Percentiles rank a stretch among this genome's conserved stretches.
Evolutionary conservation across 208 protist genomes (phyloP).

Genomic region (Trypanosoma lewisi): DNA sequence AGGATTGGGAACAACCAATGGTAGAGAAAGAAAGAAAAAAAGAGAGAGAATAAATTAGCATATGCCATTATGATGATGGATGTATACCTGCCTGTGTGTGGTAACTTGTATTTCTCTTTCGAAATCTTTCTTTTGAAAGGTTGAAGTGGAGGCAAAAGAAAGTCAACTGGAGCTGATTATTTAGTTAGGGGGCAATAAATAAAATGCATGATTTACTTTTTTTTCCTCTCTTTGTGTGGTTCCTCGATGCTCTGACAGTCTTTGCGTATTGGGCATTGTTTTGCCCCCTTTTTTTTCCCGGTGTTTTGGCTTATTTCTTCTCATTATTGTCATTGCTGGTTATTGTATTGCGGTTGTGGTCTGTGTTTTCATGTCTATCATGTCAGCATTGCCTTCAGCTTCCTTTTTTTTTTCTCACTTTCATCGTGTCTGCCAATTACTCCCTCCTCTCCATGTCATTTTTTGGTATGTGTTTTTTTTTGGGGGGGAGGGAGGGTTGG

Average conservation of each 20-base stretch:
- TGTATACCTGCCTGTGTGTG: too few relatives aligned
- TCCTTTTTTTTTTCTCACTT: too few relatives aligned
- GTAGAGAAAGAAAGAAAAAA: slow-evolving; percentile 16
- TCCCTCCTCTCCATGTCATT: neutral
- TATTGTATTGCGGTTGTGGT: neutral
- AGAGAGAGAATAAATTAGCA: neutral
- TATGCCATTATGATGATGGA: neutral
- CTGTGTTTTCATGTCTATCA: too few relatives aligned
- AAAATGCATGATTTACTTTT: slow-evolving; percentile 11
- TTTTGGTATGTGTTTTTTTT: neutral
- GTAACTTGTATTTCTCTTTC: slow-evolving; percentile 3
- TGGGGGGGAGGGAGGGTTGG: too few relatives aligned
- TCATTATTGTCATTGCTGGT: slow-evolving; percentile 3
- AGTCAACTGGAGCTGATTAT: too few relatives aligned
- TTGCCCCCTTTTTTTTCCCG: slow-evolving; percentile 21
- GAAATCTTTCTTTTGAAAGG: neutral
- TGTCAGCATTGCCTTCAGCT: too few relatives aligned
- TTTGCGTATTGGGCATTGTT: neutral
- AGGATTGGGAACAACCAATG: neutral
- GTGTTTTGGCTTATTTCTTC: slow-evolving; percentile 28
- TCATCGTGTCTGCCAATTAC: neutral
- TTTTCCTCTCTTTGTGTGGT: slow-evolving; percentile 9
- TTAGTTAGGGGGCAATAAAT: too few relatives aligned
- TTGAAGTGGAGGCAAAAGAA: too few relatives aligned
- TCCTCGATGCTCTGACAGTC: neutral